phyloP scores from a whole-genome alignment of 345 rosid genomes.

The Salix suchowensis region DNA sequence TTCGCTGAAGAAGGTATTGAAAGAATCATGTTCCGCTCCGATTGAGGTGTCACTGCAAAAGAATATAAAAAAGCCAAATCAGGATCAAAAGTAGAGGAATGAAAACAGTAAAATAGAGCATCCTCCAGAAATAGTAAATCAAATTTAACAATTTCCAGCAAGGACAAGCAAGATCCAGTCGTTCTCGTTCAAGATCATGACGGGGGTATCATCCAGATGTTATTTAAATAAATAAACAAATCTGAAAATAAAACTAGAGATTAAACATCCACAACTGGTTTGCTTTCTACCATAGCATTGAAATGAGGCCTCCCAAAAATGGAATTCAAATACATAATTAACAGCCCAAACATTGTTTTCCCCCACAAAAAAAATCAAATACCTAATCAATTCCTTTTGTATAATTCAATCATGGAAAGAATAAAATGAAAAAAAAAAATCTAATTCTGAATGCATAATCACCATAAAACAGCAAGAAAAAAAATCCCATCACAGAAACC shows the following conservation, averaged over 20 bases:
- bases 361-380: not conserved
- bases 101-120: not conserved
- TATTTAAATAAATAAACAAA: not conserved
- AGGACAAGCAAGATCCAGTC: not conserved
- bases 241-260: not conserved
- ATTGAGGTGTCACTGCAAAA: conserved; percentile 55
- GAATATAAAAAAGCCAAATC: not conserved
- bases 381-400: not conserved
- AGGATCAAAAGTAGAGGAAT: not conserved
- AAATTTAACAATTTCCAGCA: not conserved
- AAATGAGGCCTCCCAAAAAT: not conserved
- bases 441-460: not conserved
- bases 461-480: not conserved
- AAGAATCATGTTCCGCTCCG: conserved; percentile 63
- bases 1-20: conserved; percentile 90
- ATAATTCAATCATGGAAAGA: not conserved
- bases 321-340: not conserved
- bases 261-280: not conserved
- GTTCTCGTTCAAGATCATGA: not conserved
- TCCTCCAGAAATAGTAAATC: not conserved
- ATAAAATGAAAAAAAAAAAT: not conserved
- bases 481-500: not conserved
- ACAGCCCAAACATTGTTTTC: not conserved
- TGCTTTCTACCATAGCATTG: not conserved
- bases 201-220: not conserved